A percentile compares a stretch with the other conserved stretches of the same genome.
Conservation (phyloP, 305 asterid species). For the Fraxinus albicans region DNA sequence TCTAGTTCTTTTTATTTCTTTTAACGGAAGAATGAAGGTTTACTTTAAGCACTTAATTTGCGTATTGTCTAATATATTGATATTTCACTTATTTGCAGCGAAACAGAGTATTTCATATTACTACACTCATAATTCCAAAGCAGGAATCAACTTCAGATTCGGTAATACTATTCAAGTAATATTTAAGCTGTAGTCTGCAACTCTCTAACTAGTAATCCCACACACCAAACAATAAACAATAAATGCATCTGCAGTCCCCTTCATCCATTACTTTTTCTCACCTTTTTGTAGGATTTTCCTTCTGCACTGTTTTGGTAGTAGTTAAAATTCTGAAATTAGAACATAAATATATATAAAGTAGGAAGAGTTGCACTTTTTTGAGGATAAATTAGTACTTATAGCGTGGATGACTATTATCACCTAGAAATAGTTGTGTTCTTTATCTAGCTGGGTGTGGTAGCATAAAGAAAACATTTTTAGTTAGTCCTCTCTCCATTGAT, state of each 20-base stretch:
- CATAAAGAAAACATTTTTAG: neutral
- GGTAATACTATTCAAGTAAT: constrained; percentile 39
- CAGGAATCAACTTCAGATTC: constrained; percentile 98
- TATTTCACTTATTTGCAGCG: constrained; percentile 57
- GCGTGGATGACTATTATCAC: constrained; percentile 1
- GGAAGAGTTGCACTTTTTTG: neutral
- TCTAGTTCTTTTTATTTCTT: constrained; percentile 24
- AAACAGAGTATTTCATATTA: constrained; percentile 81
- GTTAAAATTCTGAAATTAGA: neutral
- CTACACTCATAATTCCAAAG: constrained; percentile 91
- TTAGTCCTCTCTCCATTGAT: neutral
- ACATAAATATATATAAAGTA: constrained; percentile 3
- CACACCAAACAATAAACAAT: neutral
- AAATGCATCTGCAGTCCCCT: neutral
- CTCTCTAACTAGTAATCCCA: constrained; percentile 1
- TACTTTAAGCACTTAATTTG: constrained; percentile 5
- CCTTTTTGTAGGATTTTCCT: neutral
- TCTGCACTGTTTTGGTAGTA: neutral
- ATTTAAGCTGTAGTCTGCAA: constrained; percentile 20
- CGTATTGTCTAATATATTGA: constrained; percentile 11
- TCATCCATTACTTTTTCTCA: neutral
- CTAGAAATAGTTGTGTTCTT: neutral
- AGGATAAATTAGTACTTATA: neutral
- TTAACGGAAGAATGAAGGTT: constrained; percentile 10
- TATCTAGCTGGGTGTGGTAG: neutral